phyloP scores from a whole-genome alignment of 2,329 filamentous ascomycete species.

The Pseudopyricularia cyperi region DNA sequence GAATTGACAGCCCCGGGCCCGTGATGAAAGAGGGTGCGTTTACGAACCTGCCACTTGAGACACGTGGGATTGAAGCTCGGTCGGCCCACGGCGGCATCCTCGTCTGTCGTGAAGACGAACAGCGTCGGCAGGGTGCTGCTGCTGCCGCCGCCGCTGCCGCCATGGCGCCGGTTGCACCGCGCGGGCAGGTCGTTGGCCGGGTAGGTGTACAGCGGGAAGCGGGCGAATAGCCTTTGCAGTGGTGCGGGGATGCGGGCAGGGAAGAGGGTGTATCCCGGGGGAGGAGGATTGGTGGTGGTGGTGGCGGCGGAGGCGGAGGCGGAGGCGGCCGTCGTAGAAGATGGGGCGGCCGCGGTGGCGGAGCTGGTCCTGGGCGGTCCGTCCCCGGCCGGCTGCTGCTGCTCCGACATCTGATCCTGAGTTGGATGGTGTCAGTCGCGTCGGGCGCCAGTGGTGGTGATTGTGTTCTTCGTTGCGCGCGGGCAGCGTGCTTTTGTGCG shows the following conservation, averaged over 20 bases:
- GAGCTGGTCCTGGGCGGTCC: neutral
- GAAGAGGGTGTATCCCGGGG: conserved; percentile 28
- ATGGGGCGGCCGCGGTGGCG: neutral
- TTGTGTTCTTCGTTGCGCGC: no score
- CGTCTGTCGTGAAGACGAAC: conserved; percentile 61
- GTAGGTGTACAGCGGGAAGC: conserved; percentile 68
- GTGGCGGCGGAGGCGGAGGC: neutral
- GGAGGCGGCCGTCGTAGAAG: no score
- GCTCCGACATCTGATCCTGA: neutral
- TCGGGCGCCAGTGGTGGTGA: no score
- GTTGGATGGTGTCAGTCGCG: neutral
- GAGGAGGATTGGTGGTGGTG: neutral
- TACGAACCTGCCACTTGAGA: conserved; percentile 87
- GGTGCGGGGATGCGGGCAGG: conserved; percentile 47
- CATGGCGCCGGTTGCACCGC: conserved; percentile 28
- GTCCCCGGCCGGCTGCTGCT: neutral
- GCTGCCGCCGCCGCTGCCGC: conserved; percentile 6
- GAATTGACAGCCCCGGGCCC: no score
- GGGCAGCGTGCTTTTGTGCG: no score
- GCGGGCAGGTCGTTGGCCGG: conserved; percentile 61
- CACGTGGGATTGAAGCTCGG: conserved; percentile 88
- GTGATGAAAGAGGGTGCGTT: neutral
- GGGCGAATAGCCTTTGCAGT: conserved; percentile 72
- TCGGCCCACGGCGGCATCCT: conserved; percentile 44
- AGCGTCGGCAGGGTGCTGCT: conserved; percentile 36